phyloP scores from a whole-genome alignment of 768 basidiomycete genomes.

The Russula abietina region DNA sequence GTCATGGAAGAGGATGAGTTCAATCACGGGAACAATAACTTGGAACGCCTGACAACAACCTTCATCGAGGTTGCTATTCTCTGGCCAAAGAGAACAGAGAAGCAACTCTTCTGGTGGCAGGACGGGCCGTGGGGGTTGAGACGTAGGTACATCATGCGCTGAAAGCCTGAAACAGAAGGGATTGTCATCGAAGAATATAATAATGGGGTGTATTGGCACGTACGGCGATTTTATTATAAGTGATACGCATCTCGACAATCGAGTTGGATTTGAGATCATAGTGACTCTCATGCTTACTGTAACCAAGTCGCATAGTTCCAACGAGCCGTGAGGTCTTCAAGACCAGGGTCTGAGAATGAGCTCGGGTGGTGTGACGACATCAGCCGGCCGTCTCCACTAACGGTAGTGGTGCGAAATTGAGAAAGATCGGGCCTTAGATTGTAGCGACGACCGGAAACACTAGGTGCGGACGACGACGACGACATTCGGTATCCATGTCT shows the following conservation, averaged over 20 bases:
- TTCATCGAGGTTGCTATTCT: neutral
- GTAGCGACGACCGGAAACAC: neutral
- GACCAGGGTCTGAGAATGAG: too few relatives aligned
- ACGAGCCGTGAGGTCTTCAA: too few relatives aligned
- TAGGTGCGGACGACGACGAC: neutral
- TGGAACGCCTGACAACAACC: too few relatives aligned
- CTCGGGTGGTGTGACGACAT: too few relatives aligned
- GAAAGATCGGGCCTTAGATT: neutral
- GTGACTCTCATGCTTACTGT: too few relatives aligned
- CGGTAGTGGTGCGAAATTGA: neutral
- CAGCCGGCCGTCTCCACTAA: neutral
- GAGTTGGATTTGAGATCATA: neutral
- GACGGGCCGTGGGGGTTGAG: neutral
- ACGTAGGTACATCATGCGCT: neutral
- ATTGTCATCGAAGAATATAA: neutral
- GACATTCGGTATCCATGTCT: neutral
- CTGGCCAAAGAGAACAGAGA: neutral
- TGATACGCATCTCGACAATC: neutral
- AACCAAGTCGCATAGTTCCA: too few relatives aligned
- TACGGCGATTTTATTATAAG: neutral
- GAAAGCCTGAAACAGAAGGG: neutral
- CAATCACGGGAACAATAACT: neutral
- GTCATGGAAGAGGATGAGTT: neutral
- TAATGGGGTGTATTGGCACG: neutral
- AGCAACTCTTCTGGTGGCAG: slow-evolving; percentile 4